These are phyloP conservation scores for Pseudohyphozyma bogoriensis DNA, from an alignment of 768 basidiomycete genomes.

Conservation along the genomic window DNA sequence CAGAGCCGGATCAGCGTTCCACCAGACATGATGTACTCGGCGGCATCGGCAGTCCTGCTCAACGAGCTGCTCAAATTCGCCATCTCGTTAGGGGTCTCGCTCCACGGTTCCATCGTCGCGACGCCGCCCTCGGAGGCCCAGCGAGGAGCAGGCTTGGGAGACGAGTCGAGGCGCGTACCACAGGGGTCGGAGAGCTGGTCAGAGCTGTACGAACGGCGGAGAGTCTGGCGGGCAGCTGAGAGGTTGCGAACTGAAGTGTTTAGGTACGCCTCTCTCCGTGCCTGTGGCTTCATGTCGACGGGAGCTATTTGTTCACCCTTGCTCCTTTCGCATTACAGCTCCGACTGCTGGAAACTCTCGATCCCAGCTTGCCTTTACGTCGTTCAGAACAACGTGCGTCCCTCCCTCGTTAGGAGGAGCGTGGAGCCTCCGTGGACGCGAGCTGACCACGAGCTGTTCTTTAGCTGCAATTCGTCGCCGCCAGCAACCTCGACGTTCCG, in stretches of 20 bases:
- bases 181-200: background rate
- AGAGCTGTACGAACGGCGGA: background rate
- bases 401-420: background rate
- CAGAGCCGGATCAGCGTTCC: slow-evolving; percentile 25
- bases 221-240: background rate
- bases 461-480: slow-evolving; percentile 92
- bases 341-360: slow-evolving; percentile 93
- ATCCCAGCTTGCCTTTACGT: slow-evolving; percentile 88
- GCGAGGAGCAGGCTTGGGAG: slow-evolving; percentile 3
- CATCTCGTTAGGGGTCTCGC: slow-evolving; percentile 74
- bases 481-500: slow-evolving; percentile 83
- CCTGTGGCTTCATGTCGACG: no score
- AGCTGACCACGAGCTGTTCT: slow-evolving; percentile 29
- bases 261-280: no score
- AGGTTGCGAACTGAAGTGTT: background rate
- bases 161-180: background rate
- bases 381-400: slow-evolving; percentile 39
- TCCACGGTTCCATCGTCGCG: slow-evolving; percentile 24
- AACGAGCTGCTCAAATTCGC: slow-evolving; percentile 86
- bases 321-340: slow-evolving; percentile 65
- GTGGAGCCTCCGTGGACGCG: no score
- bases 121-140: background rate
- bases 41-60: slow-evolving; percentile 86
- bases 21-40: slow-evolving; percentile 51
- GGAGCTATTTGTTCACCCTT: no score